Base-by-base conservation (phyloP, 208 protist species). In the Trypanosoma lewisi region DNA sequence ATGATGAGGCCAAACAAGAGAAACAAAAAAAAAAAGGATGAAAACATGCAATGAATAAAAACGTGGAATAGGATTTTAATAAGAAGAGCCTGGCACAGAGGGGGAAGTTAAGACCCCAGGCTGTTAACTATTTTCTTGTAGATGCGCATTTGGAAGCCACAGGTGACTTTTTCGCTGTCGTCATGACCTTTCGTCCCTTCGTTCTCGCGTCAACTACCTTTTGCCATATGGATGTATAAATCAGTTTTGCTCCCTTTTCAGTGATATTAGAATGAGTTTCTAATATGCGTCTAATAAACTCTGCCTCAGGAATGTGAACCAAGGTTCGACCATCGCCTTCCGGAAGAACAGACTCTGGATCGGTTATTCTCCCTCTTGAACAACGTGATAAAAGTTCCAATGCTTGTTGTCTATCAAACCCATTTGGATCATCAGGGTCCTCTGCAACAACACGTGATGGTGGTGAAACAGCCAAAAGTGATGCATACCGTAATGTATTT, bases 401-500 rank as follows among this genome's bases (percentile, higher is more conserved):
- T 0, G 87, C 87, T 37, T 89, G 80, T 21, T 92, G 66, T 34
- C 87, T 80, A 23, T 79, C 75, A 63, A 89, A 94, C n/a, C 69
- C 72, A 64, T 92, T 93, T 27, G 88, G 87, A 57, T 95, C 85
- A 34, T 94, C 79, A 0, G 89, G 84, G 51, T 94, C 87, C 1
- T 71, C 64, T 1, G 81, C 87, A 23, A 95, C 63, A 5, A 94
- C 82, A 48, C 79, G 82, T 7, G 87, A 66, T 3, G 89, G 78
- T 14, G 82, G 87, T 4, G 87, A 80, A 16, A 92, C 75, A 16
- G 87, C 82, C 4, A 97, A 82, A 28, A 94, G 55, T 0, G 83
- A 85, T 2, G 85, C 92, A 75, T 97, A 97, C 12, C 92, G 80
- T 52, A 97, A 71, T 0, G 92, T 97, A 60, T 93, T 94, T 48